These are phyloP conservation scores for Trichoderma parareesei DNA, from an alignment of 495 filamentous ascomycete species.

Conservation along the genomic window DNA sequence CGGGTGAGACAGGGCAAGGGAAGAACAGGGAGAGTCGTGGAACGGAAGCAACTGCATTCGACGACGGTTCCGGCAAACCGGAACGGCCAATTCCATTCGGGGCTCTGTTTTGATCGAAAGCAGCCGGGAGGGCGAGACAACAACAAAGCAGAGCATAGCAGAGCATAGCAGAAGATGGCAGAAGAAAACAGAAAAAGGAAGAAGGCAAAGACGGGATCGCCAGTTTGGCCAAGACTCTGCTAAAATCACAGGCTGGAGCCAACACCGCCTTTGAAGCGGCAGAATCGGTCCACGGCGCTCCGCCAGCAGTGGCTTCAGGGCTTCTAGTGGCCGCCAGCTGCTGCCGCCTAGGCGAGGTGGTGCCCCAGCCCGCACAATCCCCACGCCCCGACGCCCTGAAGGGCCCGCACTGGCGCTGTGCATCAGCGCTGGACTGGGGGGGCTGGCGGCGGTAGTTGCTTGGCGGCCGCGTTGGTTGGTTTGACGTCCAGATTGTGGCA, in stretches of 20 bases:
- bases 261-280: background rate
- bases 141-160: background rate
- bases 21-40: background rate
- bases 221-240: background rate
- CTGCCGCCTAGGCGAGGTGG: too few relatives aligned
- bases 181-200: background rate
- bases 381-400: background rate
- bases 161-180: too few relatives aligned
- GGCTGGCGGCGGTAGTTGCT: slow-evolving; percentile 1
- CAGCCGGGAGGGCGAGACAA: background rate
- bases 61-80: background rate
- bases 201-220: background rate
- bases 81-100: background rate
- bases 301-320: too few relatives aligned
- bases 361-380: background rate
- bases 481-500: too few relatives aligned
- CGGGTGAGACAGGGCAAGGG: background rate
- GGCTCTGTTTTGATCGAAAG: background rate
- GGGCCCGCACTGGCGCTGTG: background rate
- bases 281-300: too few relatives aligned
- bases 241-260: background rate
- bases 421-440: background rate
- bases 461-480: background rate
- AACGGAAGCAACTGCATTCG: background rate
- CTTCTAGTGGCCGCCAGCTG: background rate